Conservation (phyloP, 805 yeast genomes). For the Barnettozyma salicaria region DNA sequence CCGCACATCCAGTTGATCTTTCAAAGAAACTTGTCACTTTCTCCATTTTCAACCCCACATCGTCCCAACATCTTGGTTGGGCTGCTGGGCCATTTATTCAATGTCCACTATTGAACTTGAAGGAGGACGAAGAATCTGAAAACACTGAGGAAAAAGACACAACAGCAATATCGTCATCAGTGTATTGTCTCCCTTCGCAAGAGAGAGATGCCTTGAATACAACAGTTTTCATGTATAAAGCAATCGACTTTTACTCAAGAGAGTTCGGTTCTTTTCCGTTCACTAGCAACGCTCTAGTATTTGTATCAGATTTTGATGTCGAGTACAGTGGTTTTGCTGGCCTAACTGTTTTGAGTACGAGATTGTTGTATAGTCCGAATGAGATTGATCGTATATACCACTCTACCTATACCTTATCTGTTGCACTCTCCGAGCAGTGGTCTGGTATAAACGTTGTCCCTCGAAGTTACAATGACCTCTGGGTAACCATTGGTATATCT, state of each 20-base stretch:
- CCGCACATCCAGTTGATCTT: conserved; percentile 69
- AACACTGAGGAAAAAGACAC: conserved; percentile 30
- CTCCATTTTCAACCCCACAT: conserved; percentile 73
- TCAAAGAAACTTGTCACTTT: conserved; percentile 70
- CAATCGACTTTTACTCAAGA: conserved; percentile 75
- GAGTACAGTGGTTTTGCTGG: conserved; percentile 67
- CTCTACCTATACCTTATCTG: conserved; percentile 61
- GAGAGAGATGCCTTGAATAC: conserved; percentile 58
- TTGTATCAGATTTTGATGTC: conserved; percentile 52
- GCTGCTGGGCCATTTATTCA: conserved; percentile 84
- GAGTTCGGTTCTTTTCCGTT: conserved; percentile 94
- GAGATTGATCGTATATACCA: conserved; percentile 73
- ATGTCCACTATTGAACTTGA: conserved; percentile 44
- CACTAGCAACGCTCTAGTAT: conserved; percentile 70
- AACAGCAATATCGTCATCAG: conserved; percentile 46
- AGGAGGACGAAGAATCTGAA: conserved; percentile 30
- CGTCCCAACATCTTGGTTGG: conserved; percentile 94
- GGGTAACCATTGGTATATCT: conserved; percentile 87
- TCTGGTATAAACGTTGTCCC: conserved; percentile 90
- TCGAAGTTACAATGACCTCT: conserved; percentile 65
- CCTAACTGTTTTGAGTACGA: conserved; percentile 52
- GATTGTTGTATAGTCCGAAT: conserved; percentile 63
- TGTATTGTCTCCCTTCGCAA: conserved; percentile 60
- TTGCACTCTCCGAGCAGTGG: conserved; percentile 84
- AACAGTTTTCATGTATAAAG: conserved; percentile 67